phyloP scores from a whole-genome alignment of 129 eudicot species.

The Escallonia rubra region DNA sequence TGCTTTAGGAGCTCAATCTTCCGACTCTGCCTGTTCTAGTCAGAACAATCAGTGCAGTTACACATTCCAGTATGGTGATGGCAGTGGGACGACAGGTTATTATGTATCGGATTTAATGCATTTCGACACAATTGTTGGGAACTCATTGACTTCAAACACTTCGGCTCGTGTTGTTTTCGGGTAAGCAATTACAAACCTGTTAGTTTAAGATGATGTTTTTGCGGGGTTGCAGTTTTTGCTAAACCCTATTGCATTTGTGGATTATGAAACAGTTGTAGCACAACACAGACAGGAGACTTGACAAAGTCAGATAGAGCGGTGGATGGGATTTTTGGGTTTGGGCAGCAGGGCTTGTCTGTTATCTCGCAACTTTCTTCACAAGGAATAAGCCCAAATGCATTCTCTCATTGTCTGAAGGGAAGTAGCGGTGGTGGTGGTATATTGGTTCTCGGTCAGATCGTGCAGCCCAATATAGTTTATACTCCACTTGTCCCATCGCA shows the following conservation, averaged over 20 bases:
- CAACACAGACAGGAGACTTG: slow-evolving; percentile 78
- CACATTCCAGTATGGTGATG: slow-evolving; percentile 91
- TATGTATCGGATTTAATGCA: slow-evolving; percentile 70
- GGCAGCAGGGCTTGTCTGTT: slow-evolving; percentile 92
- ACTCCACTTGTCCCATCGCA: slow-evolving; percentile 87
- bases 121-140: slow-evolving; percentile 66
- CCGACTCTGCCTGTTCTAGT: slow-evolving; percentile 66
- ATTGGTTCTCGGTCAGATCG: slow-evolving; percentile 82
- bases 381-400: slow-evolving; percentile 66
- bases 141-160: slow-evolving; percentile 51
- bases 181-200: slow-evolving; percentile 34
- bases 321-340: slow-evolving; percentile 97
- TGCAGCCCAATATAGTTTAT: slow-evolving; percentile 85
- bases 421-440: slow-evolving; percentile 80
- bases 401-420: slow-evolving; percentile 94
- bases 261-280: slow-evolving; percentile 75
- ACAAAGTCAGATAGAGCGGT: slow-evolving; percentile 86
- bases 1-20: slow-evolving; percentile 55
- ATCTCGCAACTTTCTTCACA: slow-evolving; percentile 87
- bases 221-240: background rate
- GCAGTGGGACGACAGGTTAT: slow-evolving; percentile 86
- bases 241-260: slow-evolving; percentile 19
- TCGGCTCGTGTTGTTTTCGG: slow-evolving; percentile 82
- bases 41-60: slow-evolving; percentile 67
- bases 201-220: slow-evolving; percentile 1